Evolutionary conservation across 2,329 filamentous ascomycete species (phyloP).

Genomic region (Fusarium solani-melongenae): DNA sequence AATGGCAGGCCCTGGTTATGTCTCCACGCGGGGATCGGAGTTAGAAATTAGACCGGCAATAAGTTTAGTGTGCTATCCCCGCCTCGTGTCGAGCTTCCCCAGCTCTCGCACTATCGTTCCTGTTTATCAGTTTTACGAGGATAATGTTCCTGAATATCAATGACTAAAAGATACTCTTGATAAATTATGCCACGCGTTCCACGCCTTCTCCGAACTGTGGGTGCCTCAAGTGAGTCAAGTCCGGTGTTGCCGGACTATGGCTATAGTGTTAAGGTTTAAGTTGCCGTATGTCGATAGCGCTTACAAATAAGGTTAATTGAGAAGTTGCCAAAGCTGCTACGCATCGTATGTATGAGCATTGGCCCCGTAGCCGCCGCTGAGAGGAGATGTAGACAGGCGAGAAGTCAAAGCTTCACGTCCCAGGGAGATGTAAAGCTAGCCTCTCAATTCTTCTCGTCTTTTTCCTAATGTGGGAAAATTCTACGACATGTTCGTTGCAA

Average conservation of each 20-base stretch:
- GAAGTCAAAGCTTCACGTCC: not conserved
- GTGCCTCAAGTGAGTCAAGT: not conserved
- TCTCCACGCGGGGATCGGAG: not conserved
- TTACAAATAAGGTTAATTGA: not conserved
- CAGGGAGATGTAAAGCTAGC: not conserved
- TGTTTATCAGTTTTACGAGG: not conserved
- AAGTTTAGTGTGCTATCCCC: not conserved
- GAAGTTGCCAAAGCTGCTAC: not conserved
- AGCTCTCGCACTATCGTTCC: not conserved
- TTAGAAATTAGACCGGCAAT: not conserved
- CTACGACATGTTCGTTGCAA: not conserved
- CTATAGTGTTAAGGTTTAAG: not conserved
- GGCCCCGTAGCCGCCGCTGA: not conserved
- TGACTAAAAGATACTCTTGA: not conserved
- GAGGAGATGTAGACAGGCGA: not conserved
- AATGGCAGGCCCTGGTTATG: not conserved
- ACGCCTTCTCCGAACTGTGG: not conserved
- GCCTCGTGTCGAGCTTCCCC: not conserved
- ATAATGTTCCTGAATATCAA: not conserved
- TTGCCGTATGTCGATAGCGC: not conserved
- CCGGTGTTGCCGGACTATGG: not conserved
- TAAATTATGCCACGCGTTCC: not conserved
- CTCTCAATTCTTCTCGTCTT: not conserved
- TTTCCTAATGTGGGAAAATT: not conserved
- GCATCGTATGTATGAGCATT: not conserved